Base-by-base conservation (phyloP, 805 yeast species). In the Metschnikowia noctiluminum region DNA sequence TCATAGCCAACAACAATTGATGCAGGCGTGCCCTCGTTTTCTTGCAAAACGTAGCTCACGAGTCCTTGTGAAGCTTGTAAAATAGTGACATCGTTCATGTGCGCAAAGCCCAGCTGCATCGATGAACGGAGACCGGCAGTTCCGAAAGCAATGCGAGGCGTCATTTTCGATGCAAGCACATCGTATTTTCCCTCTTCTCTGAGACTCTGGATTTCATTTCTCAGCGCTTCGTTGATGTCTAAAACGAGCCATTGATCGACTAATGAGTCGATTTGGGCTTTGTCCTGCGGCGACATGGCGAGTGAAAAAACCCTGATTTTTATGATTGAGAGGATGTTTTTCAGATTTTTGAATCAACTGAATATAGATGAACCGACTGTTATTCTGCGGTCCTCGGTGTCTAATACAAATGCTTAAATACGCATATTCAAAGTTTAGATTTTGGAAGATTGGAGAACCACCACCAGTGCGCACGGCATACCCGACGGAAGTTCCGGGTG, bases 41-140 rank as follows among this genome's bases (percentile, higher is more conserved):
- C 42, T 63, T 46, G 58, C 4, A 62, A 60, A 7, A 77, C 46
- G 58, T 85, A 84, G 42, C 64, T 63, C 0, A 89, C 82, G 15
- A 87, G 66, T 1, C 95, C 96, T 58, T 89, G 96, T 0, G 97
- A 82, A 0, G 98, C 91, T 69, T 92, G 98, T 40, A 89, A 61
- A 1, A 92, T 86, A 0, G 97, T 89, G 14, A 92, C 84, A 53
- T 85, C 85, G 65, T 94, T 92, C 92, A 94, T 87, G 56, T 90
- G 79, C 45, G 81, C 78, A 62, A 87, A 90, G 0, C 99, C 98
- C 0, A 97, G 89, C 52, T 84, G 91, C 97, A 94, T 90, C 21
- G 76, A 70, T 1, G 96, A 80, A 28, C 99, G 73, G 42, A 94
- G 77, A 0, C 97, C 98, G 2, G 98, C 97, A 0, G 98, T 92